Percentiles rank a stretch among this genome's conserved stretches.
phyloP scores from a whole-genome alignment of 2,329 filamentous ascomycete genomes.

The Penicillium sp. region DNA sequence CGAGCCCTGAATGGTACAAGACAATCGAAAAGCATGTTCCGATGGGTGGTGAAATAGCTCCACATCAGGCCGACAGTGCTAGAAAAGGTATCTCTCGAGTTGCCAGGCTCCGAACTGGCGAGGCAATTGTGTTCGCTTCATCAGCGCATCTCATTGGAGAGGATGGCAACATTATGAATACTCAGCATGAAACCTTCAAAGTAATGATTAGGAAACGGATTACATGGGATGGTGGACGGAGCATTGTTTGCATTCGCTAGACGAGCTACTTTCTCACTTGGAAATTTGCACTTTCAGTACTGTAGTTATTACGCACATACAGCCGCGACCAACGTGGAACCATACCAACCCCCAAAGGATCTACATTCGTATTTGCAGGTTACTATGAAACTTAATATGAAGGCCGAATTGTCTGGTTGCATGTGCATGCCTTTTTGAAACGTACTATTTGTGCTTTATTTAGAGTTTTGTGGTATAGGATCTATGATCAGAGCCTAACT shows the following conservation, averaged over 20 bases:
- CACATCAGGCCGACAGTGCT: background rate
- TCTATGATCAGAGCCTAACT: too few species aligned
- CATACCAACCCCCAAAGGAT: too few species aligned
- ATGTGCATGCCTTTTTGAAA: too few species aligned
- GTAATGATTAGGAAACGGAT: background rate
- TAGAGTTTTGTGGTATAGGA: too few species aligned
- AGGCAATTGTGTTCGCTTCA: background rate
- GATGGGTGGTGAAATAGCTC: background rate
- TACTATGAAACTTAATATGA: too few species aligned
- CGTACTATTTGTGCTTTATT: too few species aligned
- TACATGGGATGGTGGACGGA: background rate
- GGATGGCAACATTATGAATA: background rate
- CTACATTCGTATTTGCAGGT: too few species aligned
- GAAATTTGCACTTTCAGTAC: too few species aligned
- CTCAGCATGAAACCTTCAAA: background rate
- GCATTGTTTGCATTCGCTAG: background rate
- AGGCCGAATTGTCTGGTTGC: too few species aligned
- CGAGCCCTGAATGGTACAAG: conserved; percentile 61
- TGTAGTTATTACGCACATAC: too few species aligned
- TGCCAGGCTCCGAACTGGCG: background rate
- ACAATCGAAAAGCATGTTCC: conserved; percentile 18
- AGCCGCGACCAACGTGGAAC: too few species aligned
- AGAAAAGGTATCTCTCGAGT: background rate
- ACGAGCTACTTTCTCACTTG: too few species aligned
- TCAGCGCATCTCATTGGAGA: background rate